These are phyloP conservation scores for Populus tomentosa DNA, from an alignment of 441 rosid species.

Conservation along the genomic window DNA sequence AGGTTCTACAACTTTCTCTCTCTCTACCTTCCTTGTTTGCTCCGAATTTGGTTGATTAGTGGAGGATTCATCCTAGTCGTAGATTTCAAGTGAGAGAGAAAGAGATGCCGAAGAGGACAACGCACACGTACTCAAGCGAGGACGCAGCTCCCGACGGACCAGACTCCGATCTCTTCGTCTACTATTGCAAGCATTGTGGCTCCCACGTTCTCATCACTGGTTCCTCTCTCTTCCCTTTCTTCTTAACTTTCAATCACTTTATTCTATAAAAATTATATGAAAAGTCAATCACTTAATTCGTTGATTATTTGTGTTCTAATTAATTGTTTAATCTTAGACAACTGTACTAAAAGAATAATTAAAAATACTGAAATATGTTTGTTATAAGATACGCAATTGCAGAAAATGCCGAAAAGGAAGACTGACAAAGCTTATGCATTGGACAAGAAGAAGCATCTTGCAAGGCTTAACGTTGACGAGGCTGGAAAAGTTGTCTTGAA, in stretches of 20 bases:
- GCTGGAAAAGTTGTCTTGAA: conserved; percentile 83
- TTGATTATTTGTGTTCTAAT: no score
- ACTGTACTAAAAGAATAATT: no score
- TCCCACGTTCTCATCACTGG: conserved; percentile 96
- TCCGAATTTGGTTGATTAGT: no score
- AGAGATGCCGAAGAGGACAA: conserved; percentile 93
- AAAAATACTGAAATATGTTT: conserved; percentile 27
- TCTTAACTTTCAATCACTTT: not conserved
- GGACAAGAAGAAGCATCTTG: conserved; percentile 91
- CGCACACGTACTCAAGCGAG: conserved; percentile 98
- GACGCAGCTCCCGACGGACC: conserved; percentile 97
- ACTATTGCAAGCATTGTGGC: conserved; percentile 96
- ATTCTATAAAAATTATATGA: no score
- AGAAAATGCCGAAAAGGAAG: conserved; percentile 94
- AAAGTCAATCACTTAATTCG: no score
- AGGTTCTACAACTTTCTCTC: no score
- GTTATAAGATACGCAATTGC: conserved; percentile 87
- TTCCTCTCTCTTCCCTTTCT: conserved; percentile 27
- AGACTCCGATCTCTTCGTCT: conserved; percentile 94
- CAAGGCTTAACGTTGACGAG: conserved; percentile 63
- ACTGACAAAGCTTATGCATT: conserved; percentile 83
- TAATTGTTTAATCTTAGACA: no score
- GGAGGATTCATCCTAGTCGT: no score
- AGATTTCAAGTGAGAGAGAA: not conserved
- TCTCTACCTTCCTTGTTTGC: no score